Conservation (phyloP, 2,329 filamentous ascomycete genomes). For the Niveomyces coronatus region DNA sequence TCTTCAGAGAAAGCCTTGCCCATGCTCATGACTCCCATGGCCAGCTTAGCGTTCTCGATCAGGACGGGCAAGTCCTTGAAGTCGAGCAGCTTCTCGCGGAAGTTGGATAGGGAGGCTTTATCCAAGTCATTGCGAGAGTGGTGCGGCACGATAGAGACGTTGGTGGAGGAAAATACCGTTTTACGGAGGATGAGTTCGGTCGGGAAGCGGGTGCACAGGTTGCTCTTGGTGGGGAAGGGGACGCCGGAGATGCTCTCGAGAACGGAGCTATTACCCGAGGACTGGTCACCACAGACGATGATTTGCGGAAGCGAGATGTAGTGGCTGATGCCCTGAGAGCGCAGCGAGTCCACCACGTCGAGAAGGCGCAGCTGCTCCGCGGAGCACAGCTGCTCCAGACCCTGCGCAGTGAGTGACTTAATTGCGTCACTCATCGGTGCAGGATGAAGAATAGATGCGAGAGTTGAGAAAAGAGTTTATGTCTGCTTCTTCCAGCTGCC, state of each 20-base stretch:
- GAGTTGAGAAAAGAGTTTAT: not conserved
- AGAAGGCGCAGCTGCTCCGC: conserved; percentile 19
- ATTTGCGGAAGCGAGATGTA: conserved; percentile 33
- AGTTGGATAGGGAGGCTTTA: not conserved
- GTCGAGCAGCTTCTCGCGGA: conserved; percentile 20
- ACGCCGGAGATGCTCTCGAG: conserved; percentile 47
- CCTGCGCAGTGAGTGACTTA: not conserved
- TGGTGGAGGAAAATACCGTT: conserved; percentile 11
- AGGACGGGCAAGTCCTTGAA: conserved; percentile 30
- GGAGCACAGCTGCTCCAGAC: conserved; percentile 4
- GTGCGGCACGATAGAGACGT: conserved; percentile 15
- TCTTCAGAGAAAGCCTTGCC: conserved; percentile 14
- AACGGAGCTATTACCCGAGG: conserved; percentile 46
- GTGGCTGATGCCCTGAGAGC: conserved; percentile 23
- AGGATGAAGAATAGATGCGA: not conserved
- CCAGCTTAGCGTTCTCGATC: conserved; percentile 36
- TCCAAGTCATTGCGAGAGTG: conserved; percentile 2
- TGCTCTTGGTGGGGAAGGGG: conserved; percentile 41
- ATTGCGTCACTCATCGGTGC: not conserved
- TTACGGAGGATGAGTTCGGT: conserved; percentile 42
- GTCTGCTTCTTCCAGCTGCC: not conserved
- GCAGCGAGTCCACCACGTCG: conserved; percentile 26
- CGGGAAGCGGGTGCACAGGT: conserved; percentile 44
- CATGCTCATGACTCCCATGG: conserved; percentile 29
- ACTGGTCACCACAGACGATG: conserved; percentile 47